Evolutionary conservation across 805 yeast genomes (phyloP).

Genomic region (Monosporozyma aerobia): DNA sequence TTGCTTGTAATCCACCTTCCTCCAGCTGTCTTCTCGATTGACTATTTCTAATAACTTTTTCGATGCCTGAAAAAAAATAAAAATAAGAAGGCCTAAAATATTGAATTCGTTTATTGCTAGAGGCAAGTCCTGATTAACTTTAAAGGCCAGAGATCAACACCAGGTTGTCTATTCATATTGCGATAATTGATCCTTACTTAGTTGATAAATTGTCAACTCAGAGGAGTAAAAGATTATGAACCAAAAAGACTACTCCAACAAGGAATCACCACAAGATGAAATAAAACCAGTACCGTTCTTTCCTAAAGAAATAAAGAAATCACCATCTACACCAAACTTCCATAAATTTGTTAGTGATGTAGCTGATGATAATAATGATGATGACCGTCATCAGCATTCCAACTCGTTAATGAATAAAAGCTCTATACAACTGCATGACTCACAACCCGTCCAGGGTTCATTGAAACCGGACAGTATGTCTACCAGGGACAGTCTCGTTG

Average conservation of each 20-base stretch:
- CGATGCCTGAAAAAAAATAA: not conserved
- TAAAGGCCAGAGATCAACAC: not conserved
- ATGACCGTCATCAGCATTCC: not conserved
- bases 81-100: not conserved
- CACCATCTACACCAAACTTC: constrained; percentile 2
- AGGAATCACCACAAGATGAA: not conserved
- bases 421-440: not conserved
- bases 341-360: not conserved
- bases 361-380: no score
- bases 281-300: not conserved
- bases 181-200: not conserved
- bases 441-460: not conserved
- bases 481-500: constrained; percentile 1
- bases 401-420: not conserved
- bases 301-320: constrained; percentile 1
- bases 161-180: not conserved
- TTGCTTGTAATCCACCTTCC: not conserved
- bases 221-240: not conserved
- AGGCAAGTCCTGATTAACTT: not conserved
- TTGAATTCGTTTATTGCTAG: not conserved
- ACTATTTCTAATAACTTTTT: not conserved
- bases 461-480: not conserved
- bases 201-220: not conserved
- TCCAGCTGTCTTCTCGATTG: not conserved
- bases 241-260: not conserved